Evolutionary conservation across 73 alveolate species (phyloP).

Genomic region (Paramecium octaurelia): DNA sequence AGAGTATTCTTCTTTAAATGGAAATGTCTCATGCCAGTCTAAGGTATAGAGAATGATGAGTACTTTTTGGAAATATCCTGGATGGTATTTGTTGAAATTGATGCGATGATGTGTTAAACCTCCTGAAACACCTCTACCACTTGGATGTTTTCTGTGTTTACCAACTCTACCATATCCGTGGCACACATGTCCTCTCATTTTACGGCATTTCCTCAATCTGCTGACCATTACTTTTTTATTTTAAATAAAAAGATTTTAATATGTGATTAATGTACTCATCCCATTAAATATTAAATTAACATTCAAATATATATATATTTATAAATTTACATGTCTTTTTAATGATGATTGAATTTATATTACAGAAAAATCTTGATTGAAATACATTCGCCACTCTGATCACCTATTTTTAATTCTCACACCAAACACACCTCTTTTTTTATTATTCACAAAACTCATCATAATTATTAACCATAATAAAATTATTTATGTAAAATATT

Average conservation of each 20-base stretch:
- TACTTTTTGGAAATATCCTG: conserved; percentile 98
- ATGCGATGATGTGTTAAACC: conserved; percentile 91
- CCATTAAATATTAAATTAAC: background rate
- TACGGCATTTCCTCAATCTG: conserved; percentile 85
- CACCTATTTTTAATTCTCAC: background rate
- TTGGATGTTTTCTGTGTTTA: conserved; percentile 97
- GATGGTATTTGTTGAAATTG: conserved; percentile 87
- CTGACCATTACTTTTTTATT: conserved; percentile 75
- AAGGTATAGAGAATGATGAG: background rate
- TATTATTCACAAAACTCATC: background rate
- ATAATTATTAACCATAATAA: background rate
- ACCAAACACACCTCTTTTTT: background rate
- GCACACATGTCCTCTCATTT: conserved; percentile 96
- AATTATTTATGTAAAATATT: background rate
- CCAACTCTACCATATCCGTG: conserved; percentile 98
- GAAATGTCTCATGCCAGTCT: conserved; percentile 96
- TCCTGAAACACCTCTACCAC: conserved; percentile 98
- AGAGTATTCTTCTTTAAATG: conserved; percentile 94
- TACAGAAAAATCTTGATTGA: background rate
- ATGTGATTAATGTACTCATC: background rate
- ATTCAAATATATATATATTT: background rate
- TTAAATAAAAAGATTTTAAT: conserved; percentile 37
- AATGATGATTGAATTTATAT: conserved; percentile 18
- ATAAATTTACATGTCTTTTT: background rate
- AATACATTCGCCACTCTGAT: conserved; percentile 39